phyloP scores from a whole-genome alignment of 768 basidiomycete species.

The Leucocoprinus leucothites region DNA sequence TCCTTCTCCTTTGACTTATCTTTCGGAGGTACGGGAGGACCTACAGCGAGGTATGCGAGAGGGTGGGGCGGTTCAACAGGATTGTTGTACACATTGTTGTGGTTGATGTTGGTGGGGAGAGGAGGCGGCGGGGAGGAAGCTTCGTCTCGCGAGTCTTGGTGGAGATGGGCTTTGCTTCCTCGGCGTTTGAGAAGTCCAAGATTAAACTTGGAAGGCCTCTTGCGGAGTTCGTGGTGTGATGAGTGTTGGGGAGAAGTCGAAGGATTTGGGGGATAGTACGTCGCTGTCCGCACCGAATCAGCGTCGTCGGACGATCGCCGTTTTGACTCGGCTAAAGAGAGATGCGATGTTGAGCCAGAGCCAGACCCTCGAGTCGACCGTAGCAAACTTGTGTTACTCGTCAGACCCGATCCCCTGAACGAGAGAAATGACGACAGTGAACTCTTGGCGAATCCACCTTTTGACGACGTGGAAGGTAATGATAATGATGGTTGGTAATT shows the following conservation, averaged over 20 bases:
- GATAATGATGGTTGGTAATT: conserved; percentile 4
- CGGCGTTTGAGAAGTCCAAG: conserved; percentile 11
- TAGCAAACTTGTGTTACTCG: conserved; percentile 13
- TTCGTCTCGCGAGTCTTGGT: conserved; percentile 9
- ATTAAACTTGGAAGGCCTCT: conserved; percentile 12
- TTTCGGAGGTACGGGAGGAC: not conserved
- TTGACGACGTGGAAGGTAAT: conserved; percentile 18
- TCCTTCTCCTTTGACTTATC: not conserved
- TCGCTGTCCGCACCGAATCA: conserved; percentile 13
- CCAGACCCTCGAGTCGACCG: conserved; percentile 17
- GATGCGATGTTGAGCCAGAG: conserved; percentile 16
- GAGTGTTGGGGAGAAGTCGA: conserved; percentile 4
- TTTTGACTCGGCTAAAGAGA: conserved; percentile 18
- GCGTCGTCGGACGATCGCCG: conserved; percentile 14
- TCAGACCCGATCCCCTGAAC: conserved; percentile 16
- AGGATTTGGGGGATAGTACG: conserved; percentile 7
- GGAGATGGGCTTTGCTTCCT: conserved; percentile 12
- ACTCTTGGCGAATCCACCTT: conserved; percentile 23
- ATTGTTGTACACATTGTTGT: not conserved
- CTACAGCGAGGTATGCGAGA: not conserved
- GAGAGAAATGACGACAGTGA: conserved; percentile 24
- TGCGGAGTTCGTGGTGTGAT: conserved; percentile 10
- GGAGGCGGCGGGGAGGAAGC: conserved; percentile 7
- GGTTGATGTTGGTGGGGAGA: not conserved
- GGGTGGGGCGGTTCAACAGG: conserved; percentile 9